Percentiles rank a stretch among this genome's conserved stretches.
Conservation (phyloP, 139 green algal species). For the Auxenochlorella pyrenoidosa region DNA sequence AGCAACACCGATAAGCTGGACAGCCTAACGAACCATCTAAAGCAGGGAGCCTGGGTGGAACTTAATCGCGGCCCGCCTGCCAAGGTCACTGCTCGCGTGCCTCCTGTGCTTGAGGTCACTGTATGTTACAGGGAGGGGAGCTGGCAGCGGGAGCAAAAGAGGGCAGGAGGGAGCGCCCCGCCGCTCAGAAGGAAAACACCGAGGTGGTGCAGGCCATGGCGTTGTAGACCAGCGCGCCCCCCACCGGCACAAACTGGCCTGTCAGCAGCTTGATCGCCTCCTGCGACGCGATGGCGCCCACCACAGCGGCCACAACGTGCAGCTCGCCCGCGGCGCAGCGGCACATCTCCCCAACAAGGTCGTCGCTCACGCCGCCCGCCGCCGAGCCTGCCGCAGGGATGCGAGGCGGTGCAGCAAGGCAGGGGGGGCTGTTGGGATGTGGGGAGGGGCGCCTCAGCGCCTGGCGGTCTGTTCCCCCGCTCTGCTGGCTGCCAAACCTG, state of each 20-base stretch:
- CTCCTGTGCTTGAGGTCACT: no score
- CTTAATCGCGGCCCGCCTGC: no score
- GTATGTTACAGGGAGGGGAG: no score
- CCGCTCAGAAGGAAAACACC: constrained; percentile 45
- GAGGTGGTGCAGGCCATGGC: constrained; percentile 74
- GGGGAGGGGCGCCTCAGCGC: no score
- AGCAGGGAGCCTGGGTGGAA: no score
- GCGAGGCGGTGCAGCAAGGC: not conserved
- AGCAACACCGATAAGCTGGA: no score
- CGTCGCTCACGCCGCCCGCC: constrained; percentile 56
- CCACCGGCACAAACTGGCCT: constrained; percentile 89
- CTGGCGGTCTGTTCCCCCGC: no score
- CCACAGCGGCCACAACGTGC: constrained; percentile 86
- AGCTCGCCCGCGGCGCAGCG: constrained; percentile 85
- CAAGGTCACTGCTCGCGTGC: no score
- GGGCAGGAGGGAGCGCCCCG: no score
- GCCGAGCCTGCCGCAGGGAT: not conserved
- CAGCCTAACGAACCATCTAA: no score
- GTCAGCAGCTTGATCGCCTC: constrained; percentile 98
- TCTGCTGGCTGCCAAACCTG: no score
- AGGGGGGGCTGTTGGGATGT: not conserved
- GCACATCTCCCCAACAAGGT: constrained; percentile 80
- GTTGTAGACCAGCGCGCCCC: constrained; percentile 91
- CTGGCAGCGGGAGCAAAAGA: no score
- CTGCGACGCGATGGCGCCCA: constrained; percentile 94